Conservation (phyloP, 2,329 filamentous ascomycete species). For the Apiospora phragmitis region DNA sequence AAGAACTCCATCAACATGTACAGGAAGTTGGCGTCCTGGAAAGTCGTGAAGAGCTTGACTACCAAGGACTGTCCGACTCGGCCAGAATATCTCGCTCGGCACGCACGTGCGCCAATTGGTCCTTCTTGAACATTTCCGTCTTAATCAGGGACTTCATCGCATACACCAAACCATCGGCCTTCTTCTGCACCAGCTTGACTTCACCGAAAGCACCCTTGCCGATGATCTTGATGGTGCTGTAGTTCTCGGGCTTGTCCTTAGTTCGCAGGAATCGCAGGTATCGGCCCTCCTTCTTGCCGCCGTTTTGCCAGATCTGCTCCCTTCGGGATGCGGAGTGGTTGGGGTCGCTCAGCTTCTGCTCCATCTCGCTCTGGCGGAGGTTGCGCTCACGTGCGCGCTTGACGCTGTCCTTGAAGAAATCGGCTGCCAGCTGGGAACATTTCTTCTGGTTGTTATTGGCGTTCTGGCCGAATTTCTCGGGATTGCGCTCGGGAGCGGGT, state of each 20-base stretch:
- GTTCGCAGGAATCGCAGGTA: conserved; percentile 94
- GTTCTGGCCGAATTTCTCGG: conserved; percentile 70
- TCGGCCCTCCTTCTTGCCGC: conserved; percentile 85
- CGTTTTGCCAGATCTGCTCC: conserved; percentile 80
- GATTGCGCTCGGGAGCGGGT: conserved; percentile 80
- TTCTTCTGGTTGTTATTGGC: conserved; percentile 72
- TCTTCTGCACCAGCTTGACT: conserved; percentile 95
- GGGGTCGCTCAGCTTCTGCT: conserved; percentile 79
- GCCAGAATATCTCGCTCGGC: conserved; percentile 97
- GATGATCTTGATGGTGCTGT: conserved; percentile 95
- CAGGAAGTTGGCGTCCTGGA: conserved; percentile 93
- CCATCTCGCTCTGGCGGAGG: conserved; percentile 89
- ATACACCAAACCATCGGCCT: conserved; percentile 94
- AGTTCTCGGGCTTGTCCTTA: conserved; percentile 91
- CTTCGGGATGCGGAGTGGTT: conserved; percentile 74
- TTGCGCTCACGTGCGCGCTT: conserved; percentile 94
- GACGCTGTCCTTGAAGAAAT: conserved; percentile 99
- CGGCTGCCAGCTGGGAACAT: conserved; percentile 70
- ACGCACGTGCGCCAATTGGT: conserved; percentile 95
- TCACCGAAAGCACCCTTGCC: conserved; percentile 99
- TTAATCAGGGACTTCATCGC: conserved; percentile 98
- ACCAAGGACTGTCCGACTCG: conserved; percentile 99
- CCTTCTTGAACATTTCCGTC: conserved; percentile 99
- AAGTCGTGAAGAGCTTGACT: conserved; percentile 96
- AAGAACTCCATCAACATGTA: conserved; percentile 99